phyloP scores from a whole-genome alignment of 164 flowering plant genomes.

The Amborella trichopoda region DNA sequence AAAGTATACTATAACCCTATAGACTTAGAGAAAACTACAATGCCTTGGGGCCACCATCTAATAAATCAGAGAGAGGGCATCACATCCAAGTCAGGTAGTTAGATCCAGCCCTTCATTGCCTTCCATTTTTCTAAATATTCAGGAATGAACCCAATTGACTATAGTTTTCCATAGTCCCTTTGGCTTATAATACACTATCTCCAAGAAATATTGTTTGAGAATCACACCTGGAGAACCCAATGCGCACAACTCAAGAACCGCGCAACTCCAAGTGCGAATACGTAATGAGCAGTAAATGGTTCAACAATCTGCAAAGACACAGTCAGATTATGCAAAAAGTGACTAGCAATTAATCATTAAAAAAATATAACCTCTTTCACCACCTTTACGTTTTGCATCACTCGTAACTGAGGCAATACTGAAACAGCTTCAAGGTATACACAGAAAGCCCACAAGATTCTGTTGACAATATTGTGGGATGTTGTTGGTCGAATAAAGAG shows the following conservation, averaged over 20 bases:
- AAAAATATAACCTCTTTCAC: too few species aligned
- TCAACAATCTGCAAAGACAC: slow-evolving; percentile 27
- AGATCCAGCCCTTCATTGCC: background rate
- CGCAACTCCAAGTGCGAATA: slow-evolving; percentile 38
- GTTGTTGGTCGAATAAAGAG: slow-evolving; percentile 37
- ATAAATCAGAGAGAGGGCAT: background rate
- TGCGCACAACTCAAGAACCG: slow-evolving; percentile 42
- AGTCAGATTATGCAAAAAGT: too few species aligned
- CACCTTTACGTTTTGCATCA: slow-evolving; percentile 56
- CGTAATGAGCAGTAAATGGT: slow-evolving; percentile 41
- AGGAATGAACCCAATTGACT: too few species aligned
- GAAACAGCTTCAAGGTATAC: slow-evolving; percentile 58
- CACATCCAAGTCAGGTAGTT: background rate
- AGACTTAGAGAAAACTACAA: background rate
- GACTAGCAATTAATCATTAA: too few species aligned
- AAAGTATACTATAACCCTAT: too few species aligned
- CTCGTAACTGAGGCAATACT: slow-evolving; percentile 42
- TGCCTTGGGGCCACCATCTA: too few species aligned
- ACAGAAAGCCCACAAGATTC: slow-evolving; percentile 46
- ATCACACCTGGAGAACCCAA: slow-evolving; percentile 42
- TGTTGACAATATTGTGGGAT: slow-evolving; percentile 30
- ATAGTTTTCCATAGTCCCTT: too few species aligned
- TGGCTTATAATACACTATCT: too few species aligned
- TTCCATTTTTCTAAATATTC: background rate
- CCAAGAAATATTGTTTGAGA: too few species aligned